A percentile compares a stretch with the other conserved stretches of the same genome.
Conservation (phyloP, 768 basidiomycete species). For the Chalciporus chontae region DNA sequence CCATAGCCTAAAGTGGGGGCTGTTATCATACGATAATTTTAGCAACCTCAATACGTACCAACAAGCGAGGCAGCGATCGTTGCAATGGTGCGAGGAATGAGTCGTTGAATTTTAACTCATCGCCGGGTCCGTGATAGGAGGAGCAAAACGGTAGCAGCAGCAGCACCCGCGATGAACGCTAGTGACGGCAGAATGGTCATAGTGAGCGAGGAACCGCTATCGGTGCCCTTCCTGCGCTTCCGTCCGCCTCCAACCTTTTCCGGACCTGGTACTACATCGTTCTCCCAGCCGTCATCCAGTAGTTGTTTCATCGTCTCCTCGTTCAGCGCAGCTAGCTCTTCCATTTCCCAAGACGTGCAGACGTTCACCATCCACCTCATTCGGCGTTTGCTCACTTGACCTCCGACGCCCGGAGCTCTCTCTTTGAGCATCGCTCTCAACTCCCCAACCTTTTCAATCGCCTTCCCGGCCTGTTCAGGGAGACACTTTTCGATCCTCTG, state of each 20-base stretch:
- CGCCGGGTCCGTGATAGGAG: constrained; percentile 31
- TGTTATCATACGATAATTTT: not conserved
- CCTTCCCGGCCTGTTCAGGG: constrained; percentile 67
- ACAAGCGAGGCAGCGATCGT: not conserved
- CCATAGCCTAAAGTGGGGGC: not conserved
- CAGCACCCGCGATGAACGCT: constrained; percentile 44
- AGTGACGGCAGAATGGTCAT: constrained; percentile 29
- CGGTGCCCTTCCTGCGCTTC: constrained; percentile 6
- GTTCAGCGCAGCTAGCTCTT: constrained; percentile 71
- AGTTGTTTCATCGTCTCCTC: constrained; percentile 60
- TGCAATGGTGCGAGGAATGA: not conserved
- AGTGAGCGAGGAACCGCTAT: constrained; percentile 5
- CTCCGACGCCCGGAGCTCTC: constrained; percentile 81
- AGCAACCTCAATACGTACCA: constrained; percentile 7
- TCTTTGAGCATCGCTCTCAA: constrained; percentile 71
- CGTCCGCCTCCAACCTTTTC: constrained; percentile 37
- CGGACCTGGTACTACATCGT: constrained; percentile 44
- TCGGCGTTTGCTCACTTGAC: constrained; percentile 66
- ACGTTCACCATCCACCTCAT: constrained; percentile 93
- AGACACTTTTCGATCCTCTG: constrained; percentile 63
- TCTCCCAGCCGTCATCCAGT: constrained; percentile 86
- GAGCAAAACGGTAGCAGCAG: constrained; percentile 34
- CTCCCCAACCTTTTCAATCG: constrained; percentile 76
- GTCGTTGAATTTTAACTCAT: constrained; percentile 3
- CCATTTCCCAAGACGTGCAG: constrained; percentile 83